These are phyloP conservation scores for Dryas alaskensis DNA, from an alignment of 306 rosid genomes.

Conservation along the genomic window DNA sequence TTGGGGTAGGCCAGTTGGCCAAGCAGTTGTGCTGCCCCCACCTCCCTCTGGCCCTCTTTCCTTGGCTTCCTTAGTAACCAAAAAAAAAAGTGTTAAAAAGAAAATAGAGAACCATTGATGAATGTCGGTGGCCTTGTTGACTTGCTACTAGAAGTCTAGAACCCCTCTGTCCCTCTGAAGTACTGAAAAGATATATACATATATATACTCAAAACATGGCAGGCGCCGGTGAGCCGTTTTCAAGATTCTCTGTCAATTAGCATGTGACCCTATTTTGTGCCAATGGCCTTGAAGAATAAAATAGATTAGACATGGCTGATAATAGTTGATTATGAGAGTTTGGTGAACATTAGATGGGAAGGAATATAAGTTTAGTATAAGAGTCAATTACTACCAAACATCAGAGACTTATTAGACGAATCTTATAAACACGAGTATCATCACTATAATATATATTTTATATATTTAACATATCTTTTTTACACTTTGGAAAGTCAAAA, in stretches of 20 bases:
- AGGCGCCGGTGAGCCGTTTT: not conserved
- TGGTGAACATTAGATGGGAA: not conserved
- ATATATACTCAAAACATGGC: not conserved
- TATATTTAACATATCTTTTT: not conserved
- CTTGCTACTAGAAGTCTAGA: not conserved
- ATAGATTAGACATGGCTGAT: not conserved
- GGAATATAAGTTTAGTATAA: not conserved
- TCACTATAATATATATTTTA: not conserved
- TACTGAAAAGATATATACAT: too few relatives aligned
- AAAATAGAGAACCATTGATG: not conserved
- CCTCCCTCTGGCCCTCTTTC: too few relatives aligned
- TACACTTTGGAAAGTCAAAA: not conserved
- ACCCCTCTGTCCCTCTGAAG: not conserved
- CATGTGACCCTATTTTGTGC: not conserved
- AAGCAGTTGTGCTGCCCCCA: too few relatives aligned
- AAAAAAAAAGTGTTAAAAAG: too few relatives aligned
- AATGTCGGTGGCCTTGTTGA: not conserved
- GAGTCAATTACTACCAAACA: constrained; percentile 14
- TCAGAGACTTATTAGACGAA: not conserved
- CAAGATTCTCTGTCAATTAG: not conserved
- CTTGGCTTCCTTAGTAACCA: too few relatives aligned
- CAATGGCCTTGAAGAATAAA: not conserved
- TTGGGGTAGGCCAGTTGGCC: too few relatives aligned
- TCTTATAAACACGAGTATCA: not conserved
- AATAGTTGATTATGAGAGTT: not conserved